A percentile compares a stretch with the other conserved stretches of the same genome.
Conservation (phyloP, 1,284 basidiomycete genomes). For the Farysia itapuensis region DNA sequence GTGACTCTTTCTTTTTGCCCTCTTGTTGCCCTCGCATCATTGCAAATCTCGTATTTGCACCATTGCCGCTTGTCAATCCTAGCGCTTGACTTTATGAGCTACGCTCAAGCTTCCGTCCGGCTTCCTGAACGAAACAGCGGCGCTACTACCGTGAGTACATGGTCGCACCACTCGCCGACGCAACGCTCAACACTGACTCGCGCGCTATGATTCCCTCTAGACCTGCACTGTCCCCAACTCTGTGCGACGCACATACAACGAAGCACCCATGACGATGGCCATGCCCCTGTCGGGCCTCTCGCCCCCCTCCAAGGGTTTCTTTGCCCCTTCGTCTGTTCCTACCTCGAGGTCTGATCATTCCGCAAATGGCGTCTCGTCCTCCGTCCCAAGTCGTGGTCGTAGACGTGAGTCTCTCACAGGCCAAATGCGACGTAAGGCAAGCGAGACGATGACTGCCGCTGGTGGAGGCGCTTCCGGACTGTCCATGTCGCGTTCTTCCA, state of each 20-base stretch:
- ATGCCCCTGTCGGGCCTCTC: slow-evolving; percentile 34
- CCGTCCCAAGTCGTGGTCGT: slow-evolving; percentile 41
- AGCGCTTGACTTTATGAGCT: not conserved
- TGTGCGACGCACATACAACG: slow-evolving; percentile 22
- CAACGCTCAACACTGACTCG: not conserved
- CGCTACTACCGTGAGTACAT: not conserved
- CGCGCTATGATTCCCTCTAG: slow-evolving; percentile 1
- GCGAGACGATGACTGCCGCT: slow-evolving; percentile 35
- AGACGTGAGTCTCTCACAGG: slow-evolving; percentile 46
- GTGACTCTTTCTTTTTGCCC: not conserved
- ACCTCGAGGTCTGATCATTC: slow-evolving; percentile 9
- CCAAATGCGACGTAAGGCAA: slow-evolving; percentile 41
- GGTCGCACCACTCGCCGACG: not conserved
- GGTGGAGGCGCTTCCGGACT: slow-evolving; percentile 37
- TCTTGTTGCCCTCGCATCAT: not conserved
- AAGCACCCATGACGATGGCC: slow-evolving; percentile 26
- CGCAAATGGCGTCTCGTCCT: slow-evolving; percentile 25
- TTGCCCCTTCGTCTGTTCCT: slow-evolving; percentile 33
- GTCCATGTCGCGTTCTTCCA: slow-evolving; percentile 21
- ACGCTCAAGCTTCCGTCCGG: not conserved
- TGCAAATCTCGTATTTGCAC: not conserved
- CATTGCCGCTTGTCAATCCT: not conserved
- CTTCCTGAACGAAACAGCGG: not conserved
- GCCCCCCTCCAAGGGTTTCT: slow-evolving; percentile 41
- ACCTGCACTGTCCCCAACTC: slow-evolving; percentile 15